Conservation (phyloP, 805 yeast genomes). For the Saccharomycopsis microspora region DNA sequence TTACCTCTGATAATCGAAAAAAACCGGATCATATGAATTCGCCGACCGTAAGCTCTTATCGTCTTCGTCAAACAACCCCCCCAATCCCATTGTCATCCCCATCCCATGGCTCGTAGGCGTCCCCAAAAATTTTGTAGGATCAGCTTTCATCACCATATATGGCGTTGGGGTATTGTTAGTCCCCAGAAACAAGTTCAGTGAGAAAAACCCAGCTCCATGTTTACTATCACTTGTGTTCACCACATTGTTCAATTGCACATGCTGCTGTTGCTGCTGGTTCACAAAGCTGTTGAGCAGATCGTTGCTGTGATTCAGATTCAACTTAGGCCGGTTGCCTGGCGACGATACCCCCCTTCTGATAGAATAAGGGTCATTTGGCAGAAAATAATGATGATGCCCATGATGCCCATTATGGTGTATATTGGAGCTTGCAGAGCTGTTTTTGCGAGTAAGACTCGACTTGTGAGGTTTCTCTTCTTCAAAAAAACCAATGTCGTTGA, state of each 20-base stretch:
- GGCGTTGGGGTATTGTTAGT: too few species aligned
- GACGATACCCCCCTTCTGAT: neutral
- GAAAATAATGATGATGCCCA: slow-evolving; percentile 14
- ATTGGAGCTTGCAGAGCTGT: neutral
- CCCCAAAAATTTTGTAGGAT: too few species aligned
- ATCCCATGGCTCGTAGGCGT: too few species aligned
- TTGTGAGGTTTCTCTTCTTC: too few species aligned
- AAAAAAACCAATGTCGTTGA: neutral
- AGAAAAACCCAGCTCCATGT: too few species aligned
- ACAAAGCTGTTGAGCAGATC: slow-evolving; percentile 12
- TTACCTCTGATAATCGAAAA: slow-evolving; percentile 3
- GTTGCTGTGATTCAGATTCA: slow-evolving; percentile 10
- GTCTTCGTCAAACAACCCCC: slow-evolving; percentile 5
- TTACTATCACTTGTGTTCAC: too few species aligned
- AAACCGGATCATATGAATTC: slow-evolving; percentile 10
- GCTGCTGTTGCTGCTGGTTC: neutral
- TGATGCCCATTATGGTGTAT: slow-evolving; percentile 17
- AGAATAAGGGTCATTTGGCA: slow-evolving; percentile 11
- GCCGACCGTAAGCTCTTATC: slow-evolving; percentile 2
- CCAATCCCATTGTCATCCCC: too few species aligned
- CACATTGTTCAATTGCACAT: too few species aligned
- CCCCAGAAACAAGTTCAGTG: too few species aligned
- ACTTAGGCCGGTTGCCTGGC: slow-evolving; percentile 2
- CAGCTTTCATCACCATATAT: too few species aligned
- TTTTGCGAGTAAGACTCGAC: too few species aligned